Base-by-base conservation (phyloP, 2,329 filamentous ascomycete genomes). In the Pezicula radicicola region DNA sequence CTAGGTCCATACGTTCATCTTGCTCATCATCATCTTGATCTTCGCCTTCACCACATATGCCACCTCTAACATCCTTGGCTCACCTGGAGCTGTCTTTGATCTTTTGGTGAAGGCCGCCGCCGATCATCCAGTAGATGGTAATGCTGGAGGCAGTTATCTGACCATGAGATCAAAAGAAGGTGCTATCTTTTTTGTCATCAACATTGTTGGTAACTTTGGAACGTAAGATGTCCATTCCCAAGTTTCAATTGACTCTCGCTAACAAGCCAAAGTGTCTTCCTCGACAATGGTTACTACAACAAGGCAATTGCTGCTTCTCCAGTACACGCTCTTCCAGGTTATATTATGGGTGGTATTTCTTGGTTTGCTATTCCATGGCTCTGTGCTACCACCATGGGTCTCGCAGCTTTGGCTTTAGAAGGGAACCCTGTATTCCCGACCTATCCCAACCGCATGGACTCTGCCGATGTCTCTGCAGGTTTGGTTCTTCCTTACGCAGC, bases 291-390 rank as follows among this genome's bases (percentile, higher is more conserved):
- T 15, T 96, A 95, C 74, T 96, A 91, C 72, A 94, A 96, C 77
- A 96, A 96, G 70, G 91, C 91, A 15, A 96, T 96, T 62, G 90
- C 92, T 6, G 91, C 92, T 0, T 87, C 84, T 19, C 91, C 91
- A 1, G 87, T 93, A 0, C 85, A 93, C 55, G 92, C 91, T 0
- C 81, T 97, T 2, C 91, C 91, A 0, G 91, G 91, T 16, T 96
- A 96, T 65, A 86, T 96, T 46, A 66, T 66, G 55, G 91, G 91
- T 5, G 91, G 92, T 19, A 78, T 96, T 1, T 85, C 83, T 46
- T 96, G 91, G 91, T 96, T 96, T 61, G 91, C 91, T 1, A 95
- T 97, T 48, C 92, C 92, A 0, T 96, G 89, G 88, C 77, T 96
- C 9, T 88, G 85, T 2, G 91, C 91, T 1, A 96, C 89, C 0